These are phyloP conservation scores for Stereocaulon alpinum DNA, from an alignment of 495 filamentous ascomycete species.

Conservation along the genomic window DNA sequence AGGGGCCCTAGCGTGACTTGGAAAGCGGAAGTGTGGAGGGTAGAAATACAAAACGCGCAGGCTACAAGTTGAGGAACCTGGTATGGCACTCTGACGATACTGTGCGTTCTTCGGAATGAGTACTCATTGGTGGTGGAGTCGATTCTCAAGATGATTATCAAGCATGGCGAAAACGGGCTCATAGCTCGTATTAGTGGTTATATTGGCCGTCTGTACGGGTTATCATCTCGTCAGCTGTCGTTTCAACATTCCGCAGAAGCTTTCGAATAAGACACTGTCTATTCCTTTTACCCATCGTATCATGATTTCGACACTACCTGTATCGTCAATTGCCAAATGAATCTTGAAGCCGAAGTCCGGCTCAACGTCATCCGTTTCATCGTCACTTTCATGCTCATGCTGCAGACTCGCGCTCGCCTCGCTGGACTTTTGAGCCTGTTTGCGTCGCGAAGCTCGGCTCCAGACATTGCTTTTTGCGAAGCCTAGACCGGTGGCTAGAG, in stretches of 20 bases:
- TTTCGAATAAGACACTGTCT: slow-evolving; percentile 73
- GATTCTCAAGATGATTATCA: too few species aligned
- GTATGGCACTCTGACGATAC: too few species aligned
- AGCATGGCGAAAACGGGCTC: too few species aligned
- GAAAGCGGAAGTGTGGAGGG: too few species aligned
- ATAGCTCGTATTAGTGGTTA: too few species aligned
- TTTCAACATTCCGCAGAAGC: slow-evolving; percentile 73
- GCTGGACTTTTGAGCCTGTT: slow-evolving; percentile 28
- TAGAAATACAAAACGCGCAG: too few species aligned
- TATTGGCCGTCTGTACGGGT: not conserved
- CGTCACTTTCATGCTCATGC: slow-evolving; percentile 8
- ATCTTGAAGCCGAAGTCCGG: slow-evolving; percentile 40
- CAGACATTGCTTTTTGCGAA: slow-evolving; percentile 57
- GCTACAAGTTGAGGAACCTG: too few species aligned
- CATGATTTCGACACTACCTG: slow-evolving; percentile 29
- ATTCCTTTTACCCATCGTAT: slow-evolving; percentile 69
- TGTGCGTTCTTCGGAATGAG: too few species aligned
- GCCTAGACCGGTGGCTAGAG: slow-evolving; percentile 38
- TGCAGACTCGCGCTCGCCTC: slow-evolving; percentile 15
- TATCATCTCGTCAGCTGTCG: slow-evolving; percentile 32
- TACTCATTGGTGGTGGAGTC: too few species aligned
- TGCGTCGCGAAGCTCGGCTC: slow-evolving; percentile 56
- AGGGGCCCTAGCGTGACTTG: too few species aligned
- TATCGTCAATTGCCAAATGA: slow-evolving; percentile 26
- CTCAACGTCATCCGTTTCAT: slow-evolving; percentile 21